Base-by-base conservation (phyloP, 768 basidiomycete genomes). In the Lactarius sp. region DNA sequence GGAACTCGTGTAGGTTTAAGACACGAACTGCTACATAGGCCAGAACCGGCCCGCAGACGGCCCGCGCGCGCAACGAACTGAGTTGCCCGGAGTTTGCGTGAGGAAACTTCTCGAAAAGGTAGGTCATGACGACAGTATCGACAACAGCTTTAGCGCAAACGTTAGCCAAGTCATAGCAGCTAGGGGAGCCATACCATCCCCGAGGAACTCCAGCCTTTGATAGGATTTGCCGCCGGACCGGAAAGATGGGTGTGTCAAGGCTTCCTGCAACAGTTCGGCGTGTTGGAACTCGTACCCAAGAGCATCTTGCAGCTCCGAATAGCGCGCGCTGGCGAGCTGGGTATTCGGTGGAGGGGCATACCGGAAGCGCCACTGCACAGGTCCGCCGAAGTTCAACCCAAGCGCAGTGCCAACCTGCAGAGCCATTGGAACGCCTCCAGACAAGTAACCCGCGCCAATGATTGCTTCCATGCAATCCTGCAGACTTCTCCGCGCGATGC, bases 401-500 rank as follows among this genome's bases (percentile, higher is more conserved):
- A 96, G 75, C 1, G 79, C 77, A 2, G 78, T 80, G 10, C 92
- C 94, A 4, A 83, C 75, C 7, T 75, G 79, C 59, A 96, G 74
- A 2, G 88, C 84, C 78, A 84, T 82, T 10, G 79, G 73, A 42
- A 93, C 83, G 0, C 92, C 90, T 4, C 91, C 93, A 2, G 83
- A 78, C 16, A 85, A 66, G 67, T 87, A 94, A 33, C 84, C 83
- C 2, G 90, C 92, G 12, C 92, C 94, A 4, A 95, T 75, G 6
- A 85, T 79, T 0, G 94, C 88, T 71, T 95, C 94, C 85, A 93
- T 90, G 70, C 88, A 92, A 70, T 95, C 93, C 70, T 92, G 90
- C 66, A 95, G 73, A 69, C 88, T 85, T 60, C 90, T 76, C 33
- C 90, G 80, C 4, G 87, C 83, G 61, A 85, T 82, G 42, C 74